Percentiles rank a stretch among this genome's conserved stretches.
Evolutionary conservation across 441 rosid species (phyloP).

Genomic region (Croton laevigatus): DNA sequence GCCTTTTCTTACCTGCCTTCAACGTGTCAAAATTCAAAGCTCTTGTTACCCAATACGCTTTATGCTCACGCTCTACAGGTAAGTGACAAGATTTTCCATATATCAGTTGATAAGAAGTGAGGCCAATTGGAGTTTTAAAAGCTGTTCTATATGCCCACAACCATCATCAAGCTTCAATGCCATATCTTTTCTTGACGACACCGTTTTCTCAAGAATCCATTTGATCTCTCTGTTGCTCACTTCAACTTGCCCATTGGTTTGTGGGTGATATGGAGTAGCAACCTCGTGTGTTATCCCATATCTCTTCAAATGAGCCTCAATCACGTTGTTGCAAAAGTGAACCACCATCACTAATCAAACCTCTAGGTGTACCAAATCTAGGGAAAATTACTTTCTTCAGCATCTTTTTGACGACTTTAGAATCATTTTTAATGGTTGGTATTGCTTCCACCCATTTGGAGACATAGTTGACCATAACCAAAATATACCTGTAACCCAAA

Average conservation of each 20-base stretch:
- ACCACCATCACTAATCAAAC: neutral
- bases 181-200: neutral
- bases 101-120: neutral
- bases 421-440: neutral
- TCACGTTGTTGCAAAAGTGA: neutral
- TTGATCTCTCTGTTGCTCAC: neutral
- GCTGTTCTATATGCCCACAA: neutral
- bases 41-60: neutral
- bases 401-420: neutral
- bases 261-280: neutral
- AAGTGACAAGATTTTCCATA: neutral
- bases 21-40: neutral
- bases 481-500: neutral
- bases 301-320: neutral
- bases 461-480: neutral
- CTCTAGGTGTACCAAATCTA: neutral
- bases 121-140: neutral
- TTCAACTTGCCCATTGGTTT: neutral
- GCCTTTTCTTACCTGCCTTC: neutral
- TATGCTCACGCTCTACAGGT: neutral
- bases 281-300: neutral
- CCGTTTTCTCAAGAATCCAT: neutral
- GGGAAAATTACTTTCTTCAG: too few relatives aligned
- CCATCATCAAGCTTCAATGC: neutral
- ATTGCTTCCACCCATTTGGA: neutral